These are phyloP conservation scores for Alternaria viburni DNA, from an alignment of 2,329 filamentous ascomycete species.

Conservation along the genomic window DNA sequence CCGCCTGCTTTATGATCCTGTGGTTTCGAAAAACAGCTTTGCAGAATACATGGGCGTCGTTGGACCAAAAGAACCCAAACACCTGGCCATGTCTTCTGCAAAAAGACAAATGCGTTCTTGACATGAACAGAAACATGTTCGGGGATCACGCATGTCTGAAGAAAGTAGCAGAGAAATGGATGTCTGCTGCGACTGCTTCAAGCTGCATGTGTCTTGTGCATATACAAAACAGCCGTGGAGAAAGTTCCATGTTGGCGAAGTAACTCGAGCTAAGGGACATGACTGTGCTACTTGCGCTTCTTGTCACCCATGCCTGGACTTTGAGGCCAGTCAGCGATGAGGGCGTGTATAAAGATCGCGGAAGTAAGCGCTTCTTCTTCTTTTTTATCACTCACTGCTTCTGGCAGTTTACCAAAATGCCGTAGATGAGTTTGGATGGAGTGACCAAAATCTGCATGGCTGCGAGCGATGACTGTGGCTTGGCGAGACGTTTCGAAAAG, in stretches of 20 bases:
- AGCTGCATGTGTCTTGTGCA: too few relatives aligned
- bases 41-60: not conserved
- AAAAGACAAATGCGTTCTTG: too few relatives aligned
- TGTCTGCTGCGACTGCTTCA: not conserved
- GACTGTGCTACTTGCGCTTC: not conserved
- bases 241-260: too few relatives aligned
- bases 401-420: not conserved
- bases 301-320: not conserved
- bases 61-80: not conserved
- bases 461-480: not conserved
- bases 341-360: not conserved
- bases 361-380: not conserved
- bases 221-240: too few relatives aligned
- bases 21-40: rapidly evolving
- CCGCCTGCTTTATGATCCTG: not conserved
- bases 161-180: rapidly evolving
- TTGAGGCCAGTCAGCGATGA: not conserved
- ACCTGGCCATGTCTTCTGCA: not conserved
- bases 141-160: not conserved
- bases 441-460: too few relatives aligned
- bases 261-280: too few relatives aligned
- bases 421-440: too few relatives aligned
- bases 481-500: not conserved
- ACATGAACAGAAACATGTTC: not conserved
- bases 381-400: not conserved